A percentile compares a stretch with the other conserved stretches of the same genome.
phyloP scores from a whole-genome alignment of 2,329 filamentous ascomycete species.

The Cladophialophora yegresii region DNA sequence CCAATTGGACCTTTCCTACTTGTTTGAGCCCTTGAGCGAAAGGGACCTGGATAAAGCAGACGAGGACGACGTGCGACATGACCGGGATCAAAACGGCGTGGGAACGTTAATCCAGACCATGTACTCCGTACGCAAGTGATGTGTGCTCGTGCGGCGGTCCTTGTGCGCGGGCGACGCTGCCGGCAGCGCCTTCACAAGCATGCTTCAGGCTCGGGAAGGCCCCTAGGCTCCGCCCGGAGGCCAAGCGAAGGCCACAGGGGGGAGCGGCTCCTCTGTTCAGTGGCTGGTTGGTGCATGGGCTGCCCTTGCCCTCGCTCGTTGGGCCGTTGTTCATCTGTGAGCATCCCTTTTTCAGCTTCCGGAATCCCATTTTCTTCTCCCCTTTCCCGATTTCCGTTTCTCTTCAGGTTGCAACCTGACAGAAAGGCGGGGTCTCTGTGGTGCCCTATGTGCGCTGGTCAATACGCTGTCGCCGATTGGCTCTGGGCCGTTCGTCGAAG shows the following conservation, averaged over 20 bases:
- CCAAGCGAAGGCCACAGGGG: neutral
- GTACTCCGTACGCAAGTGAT: neutral
- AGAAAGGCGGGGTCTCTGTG: conserved; percentile 10
- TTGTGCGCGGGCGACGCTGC: neutral
- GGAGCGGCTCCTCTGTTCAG: neutral
- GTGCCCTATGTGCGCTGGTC: conserved; percentile 1
- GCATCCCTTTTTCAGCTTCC: neutral
- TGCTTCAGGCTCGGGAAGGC: neutral
- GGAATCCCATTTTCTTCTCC: neutral
- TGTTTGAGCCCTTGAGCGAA: conserved; percentile 12
- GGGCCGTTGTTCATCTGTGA: neutral
- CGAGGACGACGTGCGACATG: conserved; percentile 6
- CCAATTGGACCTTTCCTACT: conserved; percentile 7
- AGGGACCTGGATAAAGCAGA: conserved; percentile 4
- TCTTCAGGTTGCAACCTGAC: neutral
- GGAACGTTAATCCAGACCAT: neutral
- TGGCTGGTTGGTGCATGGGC: neutral
- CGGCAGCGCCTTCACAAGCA: neutral
- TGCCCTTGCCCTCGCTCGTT: neutral
- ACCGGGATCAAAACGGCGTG: neutral
- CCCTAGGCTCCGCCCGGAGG: neutral
- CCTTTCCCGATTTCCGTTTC: neutral
- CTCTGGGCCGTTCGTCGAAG: neutral
- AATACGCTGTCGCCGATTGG: neutral
- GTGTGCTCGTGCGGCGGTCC: neutral